A percentile compares a stretch with the other conserved stretches of the same genome.
Conservation (phyloP, 140 eudicot genomes). For the Senecio squalidus region DNA sequence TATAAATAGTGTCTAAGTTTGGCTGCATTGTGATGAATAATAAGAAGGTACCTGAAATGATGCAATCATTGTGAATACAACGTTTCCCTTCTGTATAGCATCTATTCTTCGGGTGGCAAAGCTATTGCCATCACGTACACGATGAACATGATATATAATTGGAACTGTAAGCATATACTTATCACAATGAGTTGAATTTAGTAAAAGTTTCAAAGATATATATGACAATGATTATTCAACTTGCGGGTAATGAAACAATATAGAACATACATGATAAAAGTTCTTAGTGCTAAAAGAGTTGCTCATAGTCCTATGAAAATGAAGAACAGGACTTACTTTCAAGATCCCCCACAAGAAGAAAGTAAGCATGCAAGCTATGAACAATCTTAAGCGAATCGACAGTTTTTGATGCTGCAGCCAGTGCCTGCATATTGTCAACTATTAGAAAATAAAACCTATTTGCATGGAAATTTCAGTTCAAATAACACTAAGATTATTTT, state of each 20-base stretch:
- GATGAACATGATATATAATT: slow-evolving; percentile 79
- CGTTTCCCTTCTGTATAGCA: slow-evolving; percentile 81
- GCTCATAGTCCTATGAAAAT: slow-evolving; percentile 10
- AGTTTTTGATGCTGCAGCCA: slow-evolving; percentile 99
- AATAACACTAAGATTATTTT: too few species aligned
- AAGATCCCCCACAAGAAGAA: slow-evolving; percentile 88
- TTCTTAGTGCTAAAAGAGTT: background rate
- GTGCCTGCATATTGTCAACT: slow-evolving; percentile 54
- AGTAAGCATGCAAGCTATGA: slow-evolving; percentile 86
- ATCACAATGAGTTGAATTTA: slow-evolving; percentile 2
- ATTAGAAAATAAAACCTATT: background rate
- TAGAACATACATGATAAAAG: background rate
- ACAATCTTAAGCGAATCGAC: slow-evolving; percentile 87
- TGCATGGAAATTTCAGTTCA: too few species aligned
- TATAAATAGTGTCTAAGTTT: background rate
- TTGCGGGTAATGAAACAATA: slow-evolving; percentile 2
- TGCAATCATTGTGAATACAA: slow-evolving; percentile 78
- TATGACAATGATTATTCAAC: background rate
- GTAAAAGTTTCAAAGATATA: too few species aligned
- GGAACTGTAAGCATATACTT: slow-evolving; percentile 59
- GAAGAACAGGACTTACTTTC: slow-evolving; percentile 58
- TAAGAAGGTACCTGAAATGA: slow-evolving; percentile 76
- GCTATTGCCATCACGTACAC: slow-evolving; percentile 91
- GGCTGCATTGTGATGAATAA: slow-evolving; percentile 13
- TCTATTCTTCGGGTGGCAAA: slow-evolving; percentile 89